Evolutionary conservation across 1,284 basidiomycete species (phyloP), one percentile per base, ranked within the genome.

Genomic region (Phellinidium pouzarii): DNA sequence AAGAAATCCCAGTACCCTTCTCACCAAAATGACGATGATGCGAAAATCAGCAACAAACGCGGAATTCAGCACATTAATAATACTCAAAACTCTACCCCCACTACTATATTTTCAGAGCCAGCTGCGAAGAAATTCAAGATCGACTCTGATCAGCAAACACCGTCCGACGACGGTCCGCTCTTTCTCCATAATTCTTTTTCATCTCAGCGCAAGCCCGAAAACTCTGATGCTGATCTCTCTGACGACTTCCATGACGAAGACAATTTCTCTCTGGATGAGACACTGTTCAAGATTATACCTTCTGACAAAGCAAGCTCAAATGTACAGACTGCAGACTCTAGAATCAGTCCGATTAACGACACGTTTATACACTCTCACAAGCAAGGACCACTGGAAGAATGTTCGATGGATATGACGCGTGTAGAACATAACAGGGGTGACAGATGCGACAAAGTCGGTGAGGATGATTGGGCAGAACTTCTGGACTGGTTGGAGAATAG

Each of bases 401-500:
- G 31, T 34, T 14, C 3, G 7, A 11, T n/a, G 37, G 37, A 7
- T 17, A 17, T 55, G 72, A 67, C 14, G 68, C 68, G 9, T n/a
- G n/a, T n/a, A 72, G 44, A 52, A 27, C 31, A 74, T 0, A 67
- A 72, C 27, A 7, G 19, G 3, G 37, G 17, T 12, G 26, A 23
- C 8, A 22, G 25, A n/a, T 17, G 20, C 14, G 45, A 14, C 6
- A 3, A 34, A 3, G 14, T 20, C 19, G 49, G 45, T 8, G 23
- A 38, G 5, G 57, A 58, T 20, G 47, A 55, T 2, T 56, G 76
- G 19, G 74, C 67, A 8, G 76, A 78, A 44, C 69, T 79, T n/a
- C 70, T 74, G 44, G 68, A 65, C 14, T 78, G 75, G 75, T 54
- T 78, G 17, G 8, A 42, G 25, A 66, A 68, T 14, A 74, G 73